Evolutionary conservation across 2,329 filamentous ascomycete species (phyloP).

Genomic region (Xylariaceae sp.): DNA sequence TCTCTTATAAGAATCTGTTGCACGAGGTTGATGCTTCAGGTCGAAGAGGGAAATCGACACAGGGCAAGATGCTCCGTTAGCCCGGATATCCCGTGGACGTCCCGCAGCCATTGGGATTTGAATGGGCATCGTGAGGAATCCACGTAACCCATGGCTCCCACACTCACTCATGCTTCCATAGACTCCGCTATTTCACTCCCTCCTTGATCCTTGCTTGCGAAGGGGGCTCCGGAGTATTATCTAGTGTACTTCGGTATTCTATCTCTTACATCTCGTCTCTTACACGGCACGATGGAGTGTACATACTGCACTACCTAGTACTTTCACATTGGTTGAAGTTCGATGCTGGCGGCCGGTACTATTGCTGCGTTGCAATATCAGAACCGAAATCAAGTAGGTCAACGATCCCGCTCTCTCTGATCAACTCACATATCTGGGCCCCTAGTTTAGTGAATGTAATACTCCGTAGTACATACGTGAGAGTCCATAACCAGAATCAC

Average conservation of each 20-base stretch:
- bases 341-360: background rate
- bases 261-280: background rate
- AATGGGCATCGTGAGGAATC: background rate
- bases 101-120: background rate
- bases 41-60: background rate
- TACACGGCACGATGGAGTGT: background rate
- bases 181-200: background rate
- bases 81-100: background rate
- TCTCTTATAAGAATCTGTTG: background rate
- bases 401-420: background rate
- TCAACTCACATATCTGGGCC: too few species aligned
- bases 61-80: background rate
- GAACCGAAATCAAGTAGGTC: background rate
- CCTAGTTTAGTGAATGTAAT: too few species aligned
- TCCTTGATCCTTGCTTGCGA: background rate
- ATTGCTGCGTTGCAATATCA: background rate
- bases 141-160: background rate
- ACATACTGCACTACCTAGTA: background rate
- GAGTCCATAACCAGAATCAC: background rate
- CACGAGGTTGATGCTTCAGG: background rate
- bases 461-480: too few species aligned
- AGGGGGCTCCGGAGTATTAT: background rate
- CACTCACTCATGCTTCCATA: background rate
- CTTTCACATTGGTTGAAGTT: background rate
- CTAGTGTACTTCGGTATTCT: background rate